These are phyloP conservation scores for Lepidium africanum DNA, from an alignment of 345 rosid genomes.

Conservation along the genomic window DNA sequence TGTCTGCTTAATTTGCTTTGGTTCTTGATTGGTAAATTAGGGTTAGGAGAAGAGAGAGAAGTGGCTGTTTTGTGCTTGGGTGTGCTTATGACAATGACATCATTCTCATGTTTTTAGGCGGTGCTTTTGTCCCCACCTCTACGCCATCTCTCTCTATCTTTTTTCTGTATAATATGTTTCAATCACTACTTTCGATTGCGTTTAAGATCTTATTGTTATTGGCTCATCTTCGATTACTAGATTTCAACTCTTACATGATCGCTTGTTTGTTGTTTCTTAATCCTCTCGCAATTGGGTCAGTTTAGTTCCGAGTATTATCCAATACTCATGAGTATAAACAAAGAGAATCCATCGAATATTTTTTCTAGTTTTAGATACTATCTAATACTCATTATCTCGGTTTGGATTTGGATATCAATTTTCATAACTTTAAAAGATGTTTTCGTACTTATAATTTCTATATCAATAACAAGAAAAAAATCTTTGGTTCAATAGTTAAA, in stretches of 20 bases:
- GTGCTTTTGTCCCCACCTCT: slow-evolving; percentile 67
- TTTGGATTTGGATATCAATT: too few relatives aligned
- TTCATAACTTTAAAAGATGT: too few relatives aligned
- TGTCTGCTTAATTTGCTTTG: slow-evolving; percentile 14
- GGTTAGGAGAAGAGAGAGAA: slow-evolving; percentile 9
- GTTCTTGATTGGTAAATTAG: slow-evolving; percentile 23
- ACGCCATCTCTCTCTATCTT: slow-evolving; percentile 6
- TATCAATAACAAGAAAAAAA: too few relatives aligned
- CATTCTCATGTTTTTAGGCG: slow-evolving; percentile 50
- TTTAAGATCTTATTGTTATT: neutral
- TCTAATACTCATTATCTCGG: too few relatives aligned
- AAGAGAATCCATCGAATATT: too few relatives aligned
- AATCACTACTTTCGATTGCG: neutral
- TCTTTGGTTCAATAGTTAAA: too few relatives aligned
- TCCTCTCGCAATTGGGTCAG: too few relatives aligned
- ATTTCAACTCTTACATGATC: neutral
- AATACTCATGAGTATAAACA: too few relatives aligned
- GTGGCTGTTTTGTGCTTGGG: slow-evolving; percentile 21
- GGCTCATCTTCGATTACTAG: neutral
- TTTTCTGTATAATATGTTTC: neutral
- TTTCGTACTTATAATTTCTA: too few relatives aligned
- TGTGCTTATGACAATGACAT: slow-evolving; percentile 29
- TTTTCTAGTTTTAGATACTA: too few relatives aligned
- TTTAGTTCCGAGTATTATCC: too few relatives aligned
- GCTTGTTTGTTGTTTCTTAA: neutral